Conservation (phyloP, 2,329 filamentous ascomycete genomes). For the Colletotrichum sansevieriae region DNA sequence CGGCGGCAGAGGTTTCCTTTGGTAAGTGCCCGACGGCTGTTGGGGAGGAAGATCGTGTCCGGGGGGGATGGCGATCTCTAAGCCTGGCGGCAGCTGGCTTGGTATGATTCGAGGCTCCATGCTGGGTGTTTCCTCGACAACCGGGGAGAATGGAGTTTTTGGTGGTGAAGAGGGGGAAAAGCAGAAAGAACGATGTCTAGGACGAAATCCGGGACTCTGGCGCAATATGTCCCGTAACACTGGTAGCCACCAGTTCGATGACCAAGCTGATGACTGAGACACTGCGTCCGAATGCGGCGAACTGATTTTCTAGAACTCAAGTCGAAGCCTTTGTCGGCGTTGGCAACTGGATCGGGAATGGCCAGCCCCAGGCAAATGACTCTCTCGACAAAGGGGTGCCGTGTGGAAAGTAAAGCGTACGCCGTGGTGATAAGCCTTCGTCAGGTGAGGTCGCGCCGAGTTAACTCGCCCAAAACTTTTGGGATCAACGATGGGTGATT, state of each 20-base stretch:
- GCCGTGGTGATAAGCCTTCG: conserved; percentile 13
- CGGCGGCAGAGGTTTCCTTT: conserved; percentile 46
- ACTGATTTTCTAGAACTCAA: conserved; percentile 34
- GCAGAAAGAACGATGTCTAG: conserved; percentile 17
- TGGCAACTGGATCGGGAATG: conserved; percentile 31
- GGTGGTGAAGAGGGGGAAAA: not conserved
- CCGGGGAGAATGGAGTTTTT: not conserved
- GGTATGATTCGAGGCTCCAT: conserved; percentile 38
- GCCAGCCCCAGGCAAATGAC: conserved; percentile 29
- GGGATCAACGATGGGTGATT: not conserved
- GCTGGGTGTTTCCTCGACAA: conserved; percentile 12
- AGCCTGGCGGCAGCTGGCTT: conserved; percentile 34
- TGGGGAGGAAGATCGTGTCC: conserved; percentile 42
- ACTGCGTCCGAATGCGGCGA: conserved; percentile 31
- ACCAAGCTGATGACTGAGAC: conserved; percentile 33
- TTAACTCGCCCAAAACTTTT: not conserved
- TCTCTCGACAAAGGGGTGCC: conserved; percentile 32
- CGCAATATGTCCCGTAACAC: conserved; percentile 38
- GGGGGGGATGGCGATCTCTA: conserved; percentile 44
- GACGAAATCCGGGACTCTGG: conserved; percentile 34
- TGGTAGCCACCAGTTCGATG: conserved; percentile 34
- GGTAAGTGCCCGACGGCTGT: conserved; percentile 42
- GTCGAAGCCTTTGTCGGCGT: conserved; percentile 30
- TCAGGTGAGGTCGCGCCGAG: conserved; percentile 18
- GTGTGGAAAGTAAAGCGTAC: conserved; percentile 15